These are phyloP conservation scores for Micromonas pusilla DNA, from an alignment of 139 green algal genomes.

Conservation along the genomic window DNA sequence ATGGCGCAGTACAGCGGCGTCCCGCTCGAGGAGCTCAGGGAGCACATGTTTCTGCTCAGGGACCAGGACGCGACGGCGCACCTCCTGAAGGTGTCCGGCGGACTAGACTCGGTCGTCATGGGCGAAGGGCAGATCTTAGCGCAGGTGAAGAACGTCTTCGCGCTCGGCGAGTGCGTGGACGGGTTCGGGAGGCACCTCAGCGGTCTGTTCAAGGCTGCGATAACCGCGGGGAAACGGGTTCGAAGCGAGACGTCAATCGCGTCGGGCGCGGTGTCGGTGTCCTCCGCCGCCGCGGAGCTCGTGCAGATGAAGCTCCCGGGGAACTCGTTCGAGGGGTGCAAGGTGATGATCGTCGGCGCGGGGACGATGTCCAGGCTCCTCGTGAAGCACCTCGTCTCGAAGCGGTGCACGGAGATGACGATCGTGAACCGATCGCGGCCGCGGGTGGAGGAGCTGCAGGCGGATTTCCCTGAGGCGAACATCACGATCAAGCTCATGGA, in stretches of 20 bases:
- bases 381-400: conserved; percentile 94
- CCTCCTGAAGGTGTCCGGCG: conserved; percentile 85
- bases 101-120: conserved; percentile 96
- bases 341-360: conserved; percentile 91
- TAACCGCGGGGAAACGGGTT: conserved; percentile 86
- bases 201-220: conserved; percentile 94
- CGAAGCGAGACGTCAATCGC: conserved; percentile 89
- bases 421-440: conserved; percentile 88
- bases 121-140: conserved; percentile 98
- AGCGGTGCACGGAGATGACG: conserved; percentile 83
- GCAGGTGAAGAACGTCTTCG: conserved; percentile 50
- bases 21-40: conserved; percentile 82
- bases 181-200: conserved; percentile 97
- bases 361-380: conserved; percentile 97
- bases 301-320: conserved; percentile 91
- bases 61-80: conserved; percentile 92
- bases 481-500: conserved; percentile 90
- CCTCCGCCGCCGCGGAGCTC: conserved; percentile 91
- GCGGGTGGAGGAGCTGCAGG: conserved; percentile 74
- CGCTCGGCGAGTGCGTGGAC: conserved; percentile 77
- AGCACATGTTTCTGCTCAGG: conserved; percentile 91
- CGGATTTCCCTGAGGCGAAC: conserved; percentile 91
- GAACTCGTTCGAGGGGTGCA: conserved; percentile 66
- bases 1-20: conserved; percentile 79
- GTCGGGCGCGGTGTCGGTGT: conserved; percentile 87